These are phyloP conservation scores for Ustilago tritici DNA, from an alignment of 1,284 basidiomycete species.

Conservation along the genomic window DNA sequence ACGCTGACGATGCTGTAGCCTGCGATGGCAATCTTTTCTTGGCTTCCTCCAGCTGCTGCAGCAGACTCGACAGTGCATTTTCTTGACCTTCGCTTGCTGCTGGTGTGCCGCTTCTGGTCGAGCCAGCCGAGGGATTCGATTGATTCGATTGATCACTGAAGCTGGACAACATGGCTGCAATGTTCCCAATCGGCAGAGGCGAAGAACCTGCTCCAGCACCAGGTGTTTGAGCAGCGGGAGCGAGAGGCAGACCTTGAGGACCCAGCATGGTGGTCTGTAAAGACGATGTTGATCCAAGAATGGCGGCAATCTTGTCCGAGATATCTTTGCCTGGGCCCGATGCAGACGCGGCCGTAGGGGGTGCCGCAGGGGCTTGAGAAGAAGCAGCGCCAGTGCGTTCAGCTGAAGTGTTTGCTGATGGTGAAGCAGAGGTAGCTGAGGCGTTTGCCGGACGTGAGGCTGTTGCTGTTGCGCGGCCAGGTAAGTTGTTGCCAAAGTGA, in stretches of 20 bases:
- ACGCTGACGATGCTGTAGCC: constrained; percentile 10
- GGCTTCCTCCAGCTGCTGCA: constrained; percentile 48
- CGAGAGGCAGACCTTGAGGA: constrained; percentile 45
- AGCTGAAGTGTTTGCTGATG: constrained; percentile 5
- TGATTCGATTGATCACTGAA: constrained; percentile 13
- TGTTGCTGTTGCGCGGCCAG: constrained; percentile 18
- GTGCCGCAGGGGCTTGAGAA: constrained; percentile 2
- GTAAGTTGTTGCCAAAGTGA: constrained; percentile 46
- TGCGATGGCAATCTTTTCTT: constrained; percentile 26
- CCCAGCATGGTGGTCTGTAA: constrained; percentile 46
- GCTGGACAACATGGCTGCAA: constrained; percentile 46
- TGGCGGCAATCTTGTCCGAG: constrained; percentile 48
- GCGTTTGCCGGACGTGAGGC: constrained; percentile 11
- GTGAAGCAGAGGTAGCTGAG: constrained; percentile 5
- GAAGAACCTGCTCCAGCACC: constrained; percentile 5
- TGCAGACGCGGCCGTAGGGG: constrained; percentile 3
- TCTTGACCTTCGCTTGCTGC: constrained; percentile 14
- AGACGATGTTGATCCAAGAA: constrained; percentile 38
- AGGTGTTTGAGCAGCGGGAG: constrained; percentile 29
- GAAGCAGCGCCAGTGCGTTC: background rate
- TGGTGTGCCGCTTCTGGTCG: constrained; percentile 10
- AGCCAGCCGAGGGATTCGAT: constrained; percentile 3
- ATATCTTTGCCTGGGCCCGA: constrained; percentile 34
- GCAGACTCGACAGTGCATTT: constrained; percentile 28
- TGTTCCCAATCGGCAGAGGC: constrained; percentile 34